Conservation (phyloP, 2,329 filamentous ascomycete genomes). For the Colletotrichum truncatum region DNA sequence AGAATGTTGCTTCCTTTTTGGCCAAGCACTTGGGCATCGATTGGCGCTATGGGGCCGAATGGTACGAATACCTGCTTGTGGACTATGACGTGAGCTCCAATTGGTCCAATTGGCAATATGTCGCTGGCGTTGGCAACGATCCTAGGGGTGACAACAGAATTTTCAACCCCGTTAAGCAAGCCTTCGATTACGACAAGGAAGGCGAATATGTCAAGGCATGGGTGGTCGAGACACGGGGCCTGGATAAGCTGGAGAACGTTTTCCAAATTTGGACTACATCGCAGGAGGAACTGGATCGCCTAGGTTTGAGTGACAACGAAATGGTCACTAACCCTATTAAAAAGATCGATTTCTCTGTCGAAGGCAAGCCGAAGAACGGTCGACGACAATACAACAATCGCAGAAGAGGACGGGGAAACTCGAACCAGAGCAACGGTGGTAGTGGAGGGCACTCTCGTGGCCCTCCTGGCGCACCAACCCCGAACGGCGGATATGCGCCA, state of each 20-base stretch:
- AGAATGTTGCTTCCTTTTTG: constrained; percentile 81
- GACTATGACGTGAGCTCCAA: constrained; percentile 83
- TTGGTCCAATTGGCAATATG: constrained; percentile 87
- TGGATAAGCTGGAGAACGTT: constrained; percentile 64
- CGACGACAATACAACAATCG: constrained; percentile 43
- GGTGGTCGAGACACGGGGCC: constrained; percentile 71
- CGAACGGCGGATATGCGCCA: not conserved
- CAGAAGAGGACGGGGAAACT: constrained; percentile 33
- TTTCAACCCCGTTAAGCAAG: constrained; percentile 86
- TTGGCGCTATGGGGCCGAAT: constrained; percentile 84
- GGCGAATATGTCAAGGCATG: constrained; percentile 78
- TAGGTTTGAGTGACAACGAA: constrained; percentile 65
- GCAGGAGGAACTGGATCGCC: constrained; percentile 62
- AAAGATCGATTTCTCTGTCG: constrained; percentile 70
- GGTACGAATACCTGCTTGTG: constrained; percentile 79
- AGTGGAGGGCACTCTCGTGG: not conserved
- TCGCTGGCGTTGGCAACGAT: constrained; percentile 82
- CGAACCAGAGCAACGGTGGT: not conserved
- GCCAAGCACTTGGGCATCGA: constrained; percentile 79
- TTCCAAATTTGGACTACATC: constrained; percentile 77
- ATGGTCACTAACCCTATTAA: constrained; percentile 76
- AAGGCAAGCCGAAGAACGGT: constrained; percentile 52
- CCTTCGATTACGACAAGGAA: constrained; percentile 77
- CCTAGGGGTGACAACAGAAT: constrained; percentile 76
- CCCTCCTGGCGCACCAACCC: not conserved